A percentile compares a stretch with the other conserved stretches of the same genome.
Conservation (phyloP, 164 flowering plant species). For the Platanus orientalis region DNA sequence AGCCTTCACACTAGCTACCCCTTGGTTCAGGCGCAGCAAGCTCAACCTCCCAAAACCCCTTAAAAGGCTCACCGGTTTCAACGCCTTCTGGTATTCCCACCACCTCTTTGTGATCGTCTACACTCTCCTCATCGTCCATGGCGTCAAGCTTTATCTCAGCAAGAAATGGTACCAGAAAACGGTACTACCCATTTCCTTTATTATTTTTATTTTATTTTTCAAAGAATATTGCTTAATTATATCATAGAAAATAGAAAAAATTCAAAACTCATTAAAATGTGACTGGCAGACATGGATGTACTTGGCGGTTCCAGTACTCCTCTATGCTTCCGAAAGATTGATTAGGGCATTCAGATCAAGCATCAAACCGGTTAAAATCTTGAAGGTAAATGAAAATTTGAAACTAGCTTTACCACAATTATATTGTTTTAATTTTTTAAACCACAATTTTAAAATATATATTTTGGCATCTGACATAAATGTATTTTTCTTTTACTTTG, state of each 20-base stretch:
- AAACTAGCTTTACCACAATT: no score
- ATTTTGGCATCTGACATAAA: no score
- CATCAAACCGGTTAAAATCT: slow-evolving; percentile 41
- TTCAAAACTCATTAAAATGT: no score
- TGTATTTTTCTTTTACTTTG: no score
- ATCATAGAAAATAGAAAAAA: no score
- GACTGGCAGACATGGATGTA: slow-evolving; percentile 57
- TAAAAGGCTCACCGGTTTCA: slow-evolving; percentile 19
- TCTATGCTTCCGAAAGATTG: slow-evolving; percentile 43
- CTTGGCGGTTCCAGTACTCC: slow-evolving; percentile 32
- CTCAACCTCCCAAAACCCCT: slow-evolving; percentile 26
- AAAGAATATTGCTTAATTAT: background rate
- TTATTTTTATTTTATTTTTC: background rate
- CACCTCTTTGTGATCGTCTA: slow-evolving; percentile 37
- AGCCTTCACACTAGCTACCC: slow-evolving; percentile 30
- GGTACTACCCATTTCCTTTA: slow-evolving; percentile 10
- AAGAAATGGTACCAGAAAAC: slow-evolving; percentile 38
- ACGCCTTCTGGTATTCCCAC: slow-evolving; percentile 42
- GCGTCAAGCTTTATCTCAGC: slow-evolving; percentile 27
- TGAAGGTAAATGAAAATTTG: slow-evolving; percentile 41
- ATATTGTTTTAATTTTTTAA: no score
- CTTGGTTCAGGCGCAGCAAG: slow-evolving; percentile 35
- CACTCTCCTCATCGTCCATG: slow-evolving; percentile 30
- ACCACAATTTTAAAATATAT: no score
- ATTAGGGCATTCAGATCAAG: slow-evolving; percentile 45